phyloP scores from a whole-genome alignment of 2,329 filamentous ascomycete species.

The Karstenula rhodostoma region DNA sequence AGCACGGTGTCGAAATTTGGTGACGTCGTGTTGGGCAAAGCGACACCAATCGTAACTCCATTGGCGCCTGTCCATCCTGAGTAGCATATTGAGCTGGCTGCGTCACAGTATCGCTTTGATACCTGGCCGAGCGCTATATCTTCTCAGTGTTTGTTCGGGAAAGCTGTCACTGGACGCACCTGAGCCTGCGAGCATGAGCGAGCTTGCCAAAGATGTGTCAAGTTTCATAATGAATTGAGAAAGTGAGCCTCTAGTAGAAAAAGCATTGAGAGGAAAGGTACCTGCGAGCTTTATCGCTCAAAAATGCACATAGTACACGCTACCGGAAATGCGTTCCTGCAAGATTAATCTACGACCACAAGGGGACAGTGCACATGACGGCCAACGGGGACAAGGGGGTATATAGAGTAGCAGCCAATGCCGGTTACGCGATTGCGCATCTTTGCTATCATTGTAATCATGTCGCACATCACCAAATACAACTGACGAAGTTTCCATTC shows the following conservation, averaged over 20 bases:
- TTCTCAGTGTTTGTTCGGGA: constrained; percentile 3
- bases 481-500: constrained; percentile 15
- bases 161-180: constrained; percentile 19
- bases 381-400: constrained; percentile 27
- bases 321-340: constrained; percentile 16
- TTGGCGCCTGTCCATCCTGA: constrained; percentile 53
- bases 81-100: constrained; percentile 50
- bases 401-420: constrained; percentile 28
- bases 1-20: constrained; percentile 53
- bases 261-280: constrained; percentile 11
- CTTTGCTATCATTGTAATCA: constrained; percentile 18
- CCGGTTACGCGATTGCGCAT: constrained; percentile 27
- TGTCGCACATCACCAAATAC: not conserved
- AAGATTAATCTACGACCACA: constrained; percentile 26
- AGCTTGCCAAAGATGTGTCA: constrained; percentile 7
- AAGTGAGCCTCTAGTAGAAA: not conserved
- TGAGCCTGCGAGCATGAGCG: constrained; percentile 19
- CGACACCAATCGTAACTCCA: constrained; percentile 41
- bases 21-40: constrained; percentile 44
- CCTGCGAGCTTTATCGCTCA: constrained; percentile 24
- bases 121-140: constrained; percentile 26
- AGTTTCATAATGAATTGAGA: constrained; percentile 26
- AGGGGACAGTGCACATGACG: constrained; percentile 22
- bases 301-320: constrained; percentile 13
- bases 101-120: constrained; percentile 36